A percentile compares a stretch with the other conserved stretches of the same genome.
phyloP scores from a whole-genome alignment of 2,329 filamentous ascomycete species.

The Chaetoscypha palmicola region DNA sequence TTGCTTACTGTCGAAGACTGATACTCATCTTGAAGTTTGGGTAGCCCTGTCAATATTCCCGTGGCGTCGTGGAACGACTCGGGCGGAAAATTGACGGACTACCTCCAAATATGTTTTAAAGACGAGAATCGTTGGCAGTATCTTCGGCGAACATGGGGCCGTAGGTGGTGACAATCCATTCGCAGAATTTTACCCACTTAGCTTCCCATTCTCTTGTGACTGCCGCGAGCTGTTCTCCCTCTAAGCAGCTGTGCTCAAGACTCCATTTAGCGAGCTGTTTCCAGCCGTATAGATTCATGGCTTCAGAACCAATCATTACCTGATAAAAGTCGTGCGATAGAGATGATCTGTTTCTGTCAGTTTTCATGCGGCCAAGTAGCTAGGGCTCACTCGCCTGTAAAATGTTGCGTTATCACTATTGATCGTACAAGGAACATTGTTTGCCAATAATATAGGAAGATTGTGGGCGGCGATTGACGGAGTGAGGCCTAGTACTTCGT shows the following conservation, averaged over 20 bases:
- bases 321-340: conserved; percentile 75
- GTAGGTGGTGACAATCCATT: conserved; percentile 42
- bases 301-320: conserved; percentile 59
- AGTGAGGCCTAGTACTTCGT: conserved; percentile 66
- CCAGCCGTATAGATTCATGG: conserved; percentile 64
- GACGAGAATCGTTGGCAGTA: background rate
- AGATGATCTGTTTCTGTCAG: conserved; percentile 47
- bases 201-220: conserved; percentile 41
- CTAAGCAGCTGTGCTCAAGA: conserved; percentile 52
- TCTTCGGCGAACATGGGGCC: background rate
- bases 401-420: conserved; percentile 70
- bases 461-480: conserved; percentile 58
- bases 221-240: conserved; percentile 34
- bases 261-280: conserved; percentile 61
- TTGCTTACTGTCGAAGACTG: no score
- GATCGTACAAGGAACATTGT: conserved; percentile 65
- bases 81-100: no score
- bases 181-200: conserved; percentile 53
- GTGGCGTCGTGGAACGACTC: no score
- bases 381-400: conserved; percentile 47
- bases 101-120: no score
- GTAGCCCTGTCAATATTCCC: no score
- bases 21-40: no score
- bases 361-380: no score
- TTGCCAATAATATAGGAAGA: conserved; percentile 62